Percentiles rank a stretch among this genome's conserved stretches.
phyloP scores from a whole-genome alignment of 2,329 filamentous ascomycete genomes.

The Fusarium tricinctum region DNA sequence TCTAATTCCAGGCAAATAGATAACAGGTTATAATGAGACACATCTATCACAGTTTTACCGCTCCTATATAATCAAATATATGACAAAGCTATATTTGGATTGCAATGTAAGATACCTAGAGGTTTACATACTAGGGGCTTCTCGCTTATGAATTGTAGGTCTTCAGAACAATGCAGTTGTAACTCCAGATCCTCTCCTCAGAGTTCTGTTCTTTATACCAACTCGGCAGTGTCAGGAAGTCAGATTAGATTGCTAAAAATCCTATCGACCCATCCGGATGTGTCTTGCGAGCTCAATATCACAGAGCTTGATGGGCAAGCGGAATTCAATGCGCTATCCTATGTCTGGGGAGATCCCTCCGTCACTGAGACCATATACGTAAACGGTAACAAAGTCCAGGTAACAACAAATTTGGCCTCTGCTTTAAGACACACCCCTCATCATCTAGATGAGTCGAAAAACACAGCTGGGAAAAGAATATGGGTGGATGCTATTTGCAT shows the following conservation, averaged over 20 bases:
- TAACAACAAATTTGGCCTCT: not conserved
- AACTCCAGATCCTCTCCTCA: not conserved
- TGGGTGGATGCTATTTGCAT: conserved; percentile 1
- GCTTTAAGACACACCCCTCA: conserved; percentile 3
- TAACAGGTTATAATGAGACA: no score
- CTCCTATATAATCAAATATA: not conserved
- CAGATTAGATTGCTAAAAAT: conserved; percentile 15
- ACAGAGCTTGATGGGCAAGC: not conserved
- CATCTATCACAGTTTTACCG: no score
- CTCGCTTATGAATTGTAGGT: not conserved
- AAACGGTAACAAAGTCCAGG: not conserved
- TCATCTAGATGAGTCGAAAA: not conserved
- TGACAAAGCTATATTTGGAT: not conserved
- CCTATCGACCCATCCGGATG: conserved; percentile 3
- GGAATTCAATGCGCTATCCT: conserved; percentile 15
- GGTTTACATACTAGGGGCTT: not conserved
- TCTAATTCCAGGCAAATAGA: not conserved
- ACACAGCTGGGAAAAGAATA: not conserved
- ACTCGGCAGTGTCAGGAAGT: not conserved
- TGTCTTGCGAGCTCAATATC: conserved; percentile 7
- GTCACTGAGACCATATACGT: not conserved
- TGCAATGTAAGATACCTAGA: not conserved
- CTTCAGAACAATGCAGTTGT: not conserved
- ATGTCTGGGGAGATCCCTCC: conserved; percentile 8
- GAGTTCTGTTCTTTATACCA: not conserved